phyloP scores from a whole-genome alignment of 768 basidiomycete species.

The Termitomyces sp. region DNA sequence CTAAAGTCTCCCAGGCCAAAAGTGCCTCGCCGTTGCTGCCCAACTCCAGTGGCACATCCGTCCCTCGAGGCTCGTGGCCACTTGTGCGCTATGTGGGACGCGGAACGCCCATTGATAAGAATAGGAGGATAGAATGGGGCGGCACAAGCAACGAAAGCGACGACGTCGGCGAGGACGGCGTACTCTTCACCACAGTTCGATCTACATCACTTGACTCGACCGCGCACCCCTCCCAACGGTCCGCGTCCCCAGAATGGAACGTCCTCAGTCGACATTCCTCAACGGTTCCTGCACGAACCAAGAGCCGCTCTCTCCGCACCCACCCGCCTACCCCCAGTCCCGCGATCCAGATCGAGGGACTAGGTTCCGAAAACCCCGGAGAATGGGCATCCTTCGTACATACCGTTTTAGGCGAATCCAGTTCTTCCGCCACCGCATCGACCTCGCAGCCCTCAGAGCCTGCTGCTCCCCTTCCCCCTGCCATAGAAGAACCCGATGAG shows the following conservation, averaged over 20 bases:
- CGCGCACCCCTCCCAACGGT: slow-evolving; percentile 23
- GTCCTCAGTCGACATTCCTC: slow-evolving; percentile 29
- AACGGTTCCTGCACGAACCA: slow-evolving; percentile 18
- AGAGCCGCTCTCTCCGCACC: slow-evolving; percentile 1
- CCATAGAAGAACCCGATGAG: not conserved
- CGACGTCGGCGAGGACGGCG: slow-evolving; percentile 41
- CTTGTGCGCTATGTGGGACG: slow-evolving; percentile 40
- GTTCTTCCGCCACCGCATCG: slow-evolving; percentile 10
- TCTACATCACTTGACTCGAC: slow-evolving; percentile 38
- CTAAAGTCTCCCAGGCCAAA: slow-evolving; percentile 15
- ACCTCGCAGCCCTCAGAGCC: slow-evolving; percentile 3
- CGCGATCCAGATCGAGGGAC: slow-evolving; percentile 26
- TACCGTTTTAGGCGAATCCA: slow-evolving; percentile 28
- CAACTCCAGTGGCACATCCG: slow-evolving; percentile 22
- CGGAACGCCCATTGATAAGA: slow-evolving; percentile 45
- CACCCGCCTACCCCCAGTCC: slow-evolving; percentile 17
- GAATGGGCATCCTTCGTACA: slow-evolving; percentile 42
- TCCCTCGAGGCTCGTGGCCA: slow-evolving; percentile 41
- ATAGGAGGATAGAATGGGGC: slow-evolving; percentile 42
- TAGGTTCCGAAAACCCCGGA: slow-evolving; percentile 28
- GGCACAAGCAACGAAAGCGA: slow-evolving; percentile 30
- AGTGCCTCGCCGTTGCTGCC: slow-evolving; percentile 24
- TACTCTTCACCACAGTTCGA: slow-evolving; percentile 34
- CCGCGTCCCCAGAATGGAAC: slow-evolving; percentile 39
- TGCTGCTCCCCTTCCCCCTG: not conserved